Percentiles rank a stretch among this genome's conserved stretches.
phyloP scores from a whole-genome alignment of 192 early-diverging fungal genomes.

The Backusella sp. region DNA sequence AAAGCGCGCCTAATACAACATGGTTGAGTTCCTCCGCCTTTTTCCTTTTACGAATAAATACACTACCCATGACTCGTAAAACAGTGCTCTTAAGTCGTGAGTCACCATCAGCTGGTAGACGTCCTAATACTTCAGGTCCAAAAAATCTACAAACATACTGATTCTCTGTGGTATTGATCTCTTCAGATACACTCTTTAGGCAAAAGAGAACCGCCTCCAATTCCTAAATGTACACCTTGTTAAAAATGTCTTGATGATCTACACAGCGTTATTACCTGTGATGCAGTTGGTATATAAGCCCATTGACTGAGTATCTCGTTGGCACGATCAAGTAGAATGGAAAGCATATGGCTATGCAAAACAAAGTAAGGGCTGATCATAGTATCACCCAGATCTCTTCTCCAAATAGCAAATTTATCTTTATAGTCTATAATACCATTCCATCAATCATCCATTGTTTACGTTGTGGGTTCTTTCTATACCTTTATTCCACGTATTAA shows the following conservation, averaged over 20 bases:
- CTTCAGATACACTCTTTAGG: constrained; percentile 64
- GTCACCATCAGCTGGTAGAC: constrained; percentile 39
- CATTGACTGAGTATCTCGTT: constrained; percentile 13
- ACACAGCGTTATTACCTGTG: neutral
- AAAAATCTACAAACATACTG: constrained; percentile 61
- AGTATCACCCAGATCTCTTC: constrained; percentile 74
- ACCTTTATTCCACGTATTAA: constrained; percentile 56
- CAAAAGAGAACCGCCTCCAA: constrained; percentile 66
- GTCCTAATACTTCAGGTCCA: constrained; percentile 50
- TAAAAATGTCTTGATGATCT: neutral
- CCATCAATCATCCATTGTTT: neutral
- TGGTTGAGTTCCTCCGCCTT: neutral
- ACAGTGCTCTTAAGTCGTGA: constrained; percentile 46
- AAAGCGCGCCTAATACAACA: constrained; percentile 51
- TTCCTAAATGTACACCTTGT: neutral
- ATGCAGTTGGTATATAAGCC: neutral
- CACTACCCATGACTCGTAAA: constrained; percentile 44
- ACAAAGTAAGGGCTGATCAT: constrained; percentile 69
- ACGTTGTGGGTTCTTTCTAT: neutral
- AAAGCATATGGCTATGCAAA: constrained; percentile 55
- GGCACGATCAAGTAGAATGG: constrained; percentile 16
- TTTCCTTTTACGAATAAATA: neutral
- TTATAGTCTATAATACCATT: constrained; percentile 39
- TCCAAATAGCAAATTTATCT: constrained; percentile 60
- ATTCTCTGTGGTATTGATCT: constrained; percentile 50